These are phyloP conservation scores for Beta corolliflora DNA, from an alignment of 179 eudicot species.

Conservation along the genomic window DNA sequence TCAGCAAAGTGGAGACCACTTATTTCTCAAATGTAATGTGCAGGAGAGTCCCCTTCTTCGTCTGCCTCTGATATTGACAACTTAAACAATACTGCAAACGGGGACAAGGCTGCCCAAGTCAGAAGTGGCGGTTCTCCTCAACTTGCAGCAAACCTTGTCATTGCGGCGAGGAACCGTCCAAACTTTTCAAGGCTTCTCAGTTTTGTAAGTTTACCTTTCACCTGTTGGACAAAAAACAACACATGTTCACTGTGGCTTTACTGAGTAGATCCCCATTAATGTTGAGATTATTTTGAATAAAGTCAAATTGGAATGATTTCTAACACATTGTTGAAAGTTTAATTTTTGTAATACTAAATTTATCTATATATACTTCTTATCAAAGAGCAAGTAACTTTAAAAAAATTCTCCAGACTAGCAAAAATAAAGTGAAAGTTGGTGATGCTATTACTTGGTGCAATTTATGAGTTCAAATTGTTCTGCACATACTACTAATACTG, in stretches of 20 bases:
- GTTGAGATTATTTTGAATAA: neutral
- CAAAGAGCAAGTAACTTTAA: neutral
- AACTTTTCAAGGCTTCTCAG: constrained; percentile 66
- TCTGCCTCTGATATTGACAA: constrained; percentile 96
- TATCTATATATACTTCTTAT: no score
- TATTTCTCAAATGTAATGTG: constrained; percentile 15
- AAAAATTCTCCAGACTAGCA: no score
- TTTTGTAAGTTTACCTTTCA: constrained; percentile 63
- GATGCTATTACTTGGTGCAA: no score
- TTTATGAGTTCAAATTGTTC: no score
- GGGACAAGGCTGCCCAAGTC: constrained; percentile 60
- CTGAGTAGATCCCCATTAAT: neutral
- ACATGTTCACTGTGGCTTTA: neutral
- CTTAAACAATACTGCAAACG: constrained; percentile 61
- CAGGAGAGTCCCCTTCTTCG: constrained; percentile 96
- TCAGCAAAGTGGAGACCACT: constrained; percentile 1
- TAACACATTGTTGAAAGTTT: neutral
- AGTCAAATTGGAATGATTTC: neutral
- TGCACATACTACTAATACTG: no score
- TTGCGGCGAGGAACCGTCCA: constrained; percentile 59
- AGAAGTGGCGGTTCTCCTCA: constrained; percentile 56
- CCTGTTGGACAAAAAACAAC: neutral
- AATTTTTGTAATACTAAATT: neutral
- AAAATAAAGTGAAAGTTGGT: no score
- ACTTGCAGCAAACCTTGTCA: constrained; percentile 56